A percentile compares a stretch with the other conserved stretches of the same genome.
Conservation (phyloP, 2,329 filamentous ascomycete species). For the Cercospora sp. region DNA sequence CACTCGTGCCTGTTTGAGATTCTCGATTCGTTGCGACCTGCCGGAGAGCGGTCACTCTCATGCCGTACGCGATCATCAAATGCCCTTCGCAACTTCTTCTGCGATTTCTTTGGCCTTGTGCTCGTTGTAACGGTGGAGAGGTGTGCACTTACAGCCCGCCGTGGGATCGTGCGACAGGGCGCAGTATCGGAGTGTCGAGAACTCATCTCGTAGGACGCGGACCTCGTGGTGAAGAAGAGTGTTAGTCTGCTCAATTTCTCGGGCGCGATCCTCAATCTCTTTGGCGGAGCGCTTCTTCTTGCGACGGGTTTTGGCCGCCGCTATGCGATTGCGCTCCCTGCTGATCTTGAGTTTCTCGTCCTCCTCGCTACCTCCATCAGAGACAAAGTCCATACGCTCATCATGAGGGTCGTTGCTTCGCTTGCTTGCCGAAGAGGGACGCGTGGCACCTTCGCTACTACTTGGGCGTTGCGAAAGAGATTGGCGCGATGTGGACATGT, state of each 20-base stretch:
- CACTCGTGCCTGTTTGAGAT: neutral
- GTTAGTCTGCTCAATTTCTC: constrained; percentile 14
- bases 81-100: constrained; percentile 6
- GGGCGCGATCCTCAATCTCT: constrained; percentile 16
- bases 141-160: constrained; percentile 9
- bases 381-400: neutral
- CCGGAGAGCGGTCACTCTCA: neutral
- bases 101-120: constrained; percentile 13
- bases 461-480: neutral
- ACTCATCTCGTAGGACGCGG: constrained; percentile 11
- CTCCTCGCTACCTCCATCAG: neutral
- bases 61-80: neutral
- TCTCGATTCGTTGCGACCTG: too few species aligned
- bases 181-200: constrained; percentile 11
- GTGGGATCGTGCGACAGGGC: constrained; percentile 17
- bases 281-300: constrained; percentile 18
- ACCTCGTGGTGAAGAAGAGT: constrained; percentile 15
- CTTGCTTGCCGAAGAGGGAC: neutral
- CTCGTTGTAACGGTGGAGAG: constrained; percentile 16
- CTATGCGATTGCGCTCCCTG: constrained; percentile 16
- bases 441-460: neutral
- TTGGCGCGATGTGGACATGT: neutral
- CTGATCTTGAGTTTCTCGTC: constrained; percentile 14
- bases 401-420: neutral
- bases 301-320: constrained; percentile 17